phyloP scores from a whole-genome alignment of 208 protist genomes.

The Crithidia fasciculata region DNA sequence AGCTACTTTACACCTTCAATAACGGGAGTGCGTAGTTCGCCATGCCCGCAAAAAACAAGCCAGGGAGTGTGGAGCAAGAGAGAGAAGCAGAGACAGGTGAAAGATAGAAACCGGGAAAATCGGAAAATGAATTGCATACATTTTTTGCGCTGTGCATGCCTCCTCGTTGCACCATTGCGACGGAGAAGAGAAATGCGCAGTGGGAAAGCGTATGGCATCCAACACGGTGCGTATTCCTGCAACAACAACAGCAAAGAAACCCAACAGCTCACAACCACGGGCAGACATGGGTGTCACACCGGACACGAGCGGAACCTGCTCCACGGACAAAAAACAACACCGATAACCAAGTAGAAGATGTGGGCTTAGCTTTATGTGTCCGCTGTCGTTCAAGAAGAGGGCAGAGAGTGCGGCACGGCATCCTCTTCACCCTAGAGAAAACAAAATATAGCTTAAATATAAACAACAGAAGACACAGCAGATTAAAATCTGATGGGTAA shows the following conservation, averaged over 20 bases:
- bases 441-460: neutral
- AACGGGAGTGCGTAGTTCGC: neutral
- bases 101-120: neutral
- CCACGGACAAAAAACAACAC: too few species aligned
- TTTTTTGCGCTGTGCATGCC: too few species aligned
- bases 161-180: too few species aligned
- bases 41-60: neutral
- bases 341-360: too few species aligned
- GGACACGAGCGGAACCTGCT: too few species aligned
- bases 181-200: too few species aligned
- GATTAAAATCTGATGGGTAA: neutral
- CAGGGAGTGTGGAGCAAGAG: neutral
- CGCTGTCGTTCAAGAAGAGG: neutral
- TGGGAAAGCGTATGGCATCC: too few species aligned
- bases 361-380: too few species aligned
- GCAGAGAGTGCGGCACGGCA: neutral
- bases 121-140: neutral
- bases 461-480: neutral
- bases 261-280: too few species aligned
- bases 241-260: too few species aligned
- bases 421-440: neutral
- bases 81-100: neutral
- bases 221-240: too few species aligned
- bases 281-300: too few species aligned
- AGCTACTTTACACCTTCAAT: neutral